phyloP scores from a whole-genome alignment of 148 eudicot species.

The Rhododendron mucronatum region DNA sequence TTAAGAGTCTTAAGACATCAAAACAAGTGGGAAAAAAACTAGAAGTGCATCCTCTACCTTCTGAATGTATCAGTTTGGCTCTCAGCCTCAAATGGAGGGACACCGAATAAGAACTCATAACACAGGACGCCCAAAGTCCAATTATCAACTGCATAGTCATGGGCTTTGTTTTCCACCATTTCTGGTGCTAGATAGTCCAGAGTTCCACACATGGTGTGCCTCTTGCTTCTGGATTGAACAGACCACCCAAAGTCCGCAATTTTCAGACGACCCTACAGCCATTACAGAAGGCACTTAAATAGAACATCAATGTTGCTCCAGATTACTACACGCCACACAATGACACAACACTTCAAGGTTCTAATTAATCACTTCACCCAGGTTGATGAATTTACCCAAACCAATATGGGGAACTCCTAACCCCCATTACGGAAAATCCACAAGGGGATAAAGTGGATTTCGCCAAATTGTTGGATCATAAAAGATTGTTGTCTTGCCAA shows the following conservation, averaged over 20 bases:
- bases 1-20: not conserved
- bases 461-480: not conserved
- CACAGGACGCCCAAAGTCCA: conserved; percentile 94
- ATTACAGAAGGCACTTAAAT: not conserved
- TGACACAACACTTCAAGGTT: not conserved
- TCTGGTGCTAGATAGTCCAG: conserved; percentile 94
- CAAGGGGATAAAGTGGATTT: not conserved
- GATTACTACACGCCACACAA: not conserved
- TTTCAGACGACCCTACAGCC: conserved; percentile 69
- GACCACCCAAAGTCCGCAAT: conserved; percentile 98
- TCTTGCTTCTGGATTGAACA: conserved; percentile 69
- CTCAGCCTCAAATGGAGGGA: conserved; percentile 89
- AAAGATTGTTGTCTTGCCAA: not conserved
- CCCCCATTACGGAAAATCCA: not conserved
- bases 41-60: conserved; percentile 32
- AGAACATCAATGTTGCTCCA: not conserved
- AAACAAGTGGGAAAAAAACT: not conserved
- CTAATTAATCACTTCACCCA: not conserved
- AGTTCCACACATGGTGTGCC: conserved; percentile 92
- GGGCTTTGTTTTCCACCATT: conserved; percentile 88
- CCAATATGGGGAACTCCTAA: not conserved
- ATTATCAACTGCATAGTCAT: conserved; percentile 85
- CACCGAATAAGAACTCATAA: conserved; percentile 83
- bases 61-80: conserved; percentile 69
- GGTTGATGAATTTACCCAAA: not conserved